Evolutionary conservation across 2,329 filamentous ascomycete species (phyloP).

Genomic region (Colletotrichum sp.): DNA sequence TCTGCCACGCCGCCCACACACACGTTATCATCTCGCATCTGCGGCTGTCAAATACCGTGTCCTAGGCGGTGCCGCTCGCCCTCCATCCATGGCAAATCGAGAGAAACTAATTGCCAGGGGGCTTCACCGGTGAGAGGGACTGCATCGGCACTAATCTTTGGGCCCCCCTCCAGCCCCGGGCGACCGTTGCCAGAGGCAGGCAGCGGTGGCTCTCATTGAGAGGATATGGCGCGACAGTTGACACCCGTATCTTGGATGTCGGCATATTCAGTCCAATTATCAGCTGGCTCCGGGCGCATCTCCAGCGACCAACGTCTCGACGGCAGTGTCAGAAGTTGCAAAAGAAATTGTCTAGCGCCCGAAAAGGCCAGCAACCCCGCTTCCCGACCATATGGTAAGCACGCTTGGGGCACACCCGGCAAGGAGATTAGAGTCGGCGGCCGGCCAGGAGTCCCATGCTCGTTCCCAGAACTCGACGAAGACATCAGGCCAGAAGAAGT

Average conservation of each 20-base stretch:
- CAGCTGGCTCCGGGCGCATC: neutral
- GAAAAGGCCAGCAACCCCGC: constrained; percentile 10
- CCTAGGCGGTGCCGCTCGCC: neutral
- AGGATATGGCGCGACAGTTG: neutral
- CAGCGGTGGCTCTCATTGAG: neutral
- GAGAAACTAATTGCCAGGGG: neutral
- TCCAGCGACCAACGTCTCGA: constrained; percentile 4
- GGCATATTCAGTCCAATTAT: neutral
- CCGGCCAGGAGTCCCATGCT: constrained; percentile 1
- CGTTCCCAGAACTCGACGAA: neutral
- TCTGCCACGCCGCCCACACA: constrained; percentile 15
- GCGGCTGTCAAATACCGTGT: neutral
- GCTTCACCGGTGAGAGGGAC: neutral
- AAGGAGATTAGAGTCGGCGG: constrained; percentile 1
- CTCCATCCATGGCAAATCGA: neutral
- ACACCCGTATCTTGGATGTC: neutral
- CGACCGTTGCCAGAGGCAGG: neutral
- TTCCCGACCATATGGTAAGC: constrained; percentile 12
- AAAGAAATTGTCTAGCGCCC: constrained; percentile 12
- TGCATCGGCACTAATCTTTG: constrained; percentile 2
- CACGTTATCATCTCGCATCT: constrained; percentile 15
- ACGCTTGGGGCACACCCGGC: neutral
- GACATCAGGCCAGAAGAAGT: constrained; percentile 3
- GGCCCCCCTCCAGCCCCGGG: neutral
- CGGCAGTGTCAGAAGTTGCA: neutral